Percentiles rank a stretch among this genome's conserved stretches.
Evolutionary conservation across 176 grass and related monocot species (phyloP).

Genomic region (Musa acuminata): DNA sequence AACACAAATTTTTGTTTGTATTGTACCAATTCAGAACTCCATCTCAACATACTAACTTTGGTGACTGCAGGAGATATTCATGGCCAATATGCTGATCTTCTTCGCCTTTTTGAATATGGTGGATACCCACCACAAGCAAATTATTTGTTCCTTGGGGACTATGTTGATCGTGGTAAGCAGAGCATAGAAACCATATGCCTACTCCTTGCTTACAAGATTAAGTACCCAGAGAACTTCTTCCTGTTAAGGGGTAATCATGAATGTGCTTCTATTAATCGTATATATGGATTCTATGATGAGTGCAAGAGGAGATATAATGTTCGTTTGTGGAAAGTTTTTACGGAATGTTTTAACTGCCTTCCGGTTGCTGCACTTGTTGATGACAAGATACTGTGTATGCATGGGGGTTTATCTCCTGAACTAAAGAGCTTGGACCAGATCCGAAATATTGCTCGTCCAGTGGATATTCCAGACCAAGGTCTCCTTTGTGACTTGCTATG

Average conservation of each 20-base stretch:
- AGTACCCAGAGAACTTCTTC: slow-evolving; percentile 9
- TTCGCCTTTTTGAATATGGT: slow-evolving; percentile 10
- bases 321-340: slow-evolving; percentile 8
- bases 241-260: slow-evolving; percentile 7
- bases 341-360: slow-evolving; percentile 10
- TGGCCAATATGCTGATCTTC: slow-evolving; percentile 12
- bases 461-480: slow-evolving; percentile 14
- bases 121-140: slow-evolving; percentile 8
- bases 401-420: slow-evolving; percentile 9
- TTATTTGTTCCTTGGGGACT: slow-evolving; percentile 10
- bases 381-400: slow-evolving; percentile 8
- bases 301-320: slow-evolving; percentile 16
- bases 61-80: slow-evolving; percentile 9
- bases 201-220: slow-evolving; percentile 10
- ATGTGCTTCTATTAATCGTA: slow-evolving; percentile 7
- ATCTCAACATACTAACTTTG: background rate
- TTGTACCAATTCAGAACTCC: background rate
- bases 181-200: slow-evolving; percentile 12
- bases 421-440: slow-evolving; percentile 12
- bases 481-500: slow-evolving; percentile 11
- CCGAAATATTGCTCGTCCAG: slow-evolving; percentile 1
- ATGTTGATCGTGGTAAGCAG: slow-evolving; percentile 15
- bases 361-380: slow-evolving; percentile 12
- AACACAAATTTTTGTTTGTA: background rate
- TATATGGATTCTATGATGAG: slow-evolving; percentile 14